Conservation (phyloP, 306 rosid species). For the Medicago lupulina region DNA sequence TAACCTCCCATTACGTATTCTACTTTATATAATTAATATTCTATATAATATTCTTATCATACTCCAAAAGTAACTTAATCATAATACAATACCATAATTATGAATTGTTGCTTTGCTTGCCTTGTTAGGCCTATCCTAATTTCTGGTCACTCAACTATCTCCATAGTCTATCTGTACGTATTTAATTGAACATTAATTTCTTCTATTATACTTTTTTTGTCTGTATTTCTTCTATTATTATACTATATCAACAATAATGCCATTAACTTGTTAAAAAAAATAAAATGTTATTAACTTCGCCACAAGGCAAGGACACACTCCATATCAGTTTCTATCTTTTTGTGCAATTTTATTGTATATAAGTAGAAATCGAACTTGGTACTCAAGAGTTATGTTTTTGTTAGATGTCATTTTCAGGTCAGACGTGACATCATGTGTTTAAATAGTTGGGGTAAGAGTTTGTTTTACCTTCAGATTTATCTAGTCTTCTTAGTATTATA, state of each 20-base stretch:
- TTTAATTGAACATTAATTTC: constrained; percentile 9
- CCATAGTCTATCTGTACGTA: neutral
- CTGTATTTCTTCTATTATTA: neutral
- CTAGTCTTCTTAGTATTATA: too few species aligned
- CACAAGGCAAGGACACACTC: constrained; percentile 30
- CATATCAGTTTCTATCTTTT: neutral
- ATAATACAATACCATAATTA: constrained; percentile 27
- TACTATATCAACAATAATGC: constrained; percentile 5
- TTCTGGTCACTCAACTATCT: constrained; percentile 46
- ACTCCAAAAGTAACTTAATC: constrained; percentile 32
- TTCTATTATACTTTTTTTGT: neutral
- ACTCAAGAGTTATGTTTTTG: too few species aligned
- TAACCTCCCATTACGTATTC: constrained; percentile 44
- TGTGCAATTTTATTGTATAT: neutral
- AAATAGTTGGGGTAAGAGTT: too few species aligned
- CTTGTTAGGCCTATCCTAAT: constrained; percentile 45
- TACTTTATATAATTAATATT: constrained; percentile 14
- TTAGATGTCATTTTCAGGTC: too few species aligned
- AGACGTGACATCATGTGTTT: too few species aligned
- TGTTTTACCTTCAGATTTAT: too few species aligned
- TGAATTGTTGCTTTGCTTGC: constrained; percentile 38
- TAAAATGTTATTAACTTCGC: constrained; percentile 38
- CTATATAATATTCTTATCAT: constrained; percentile 24
- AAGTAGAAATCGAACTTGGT: too few species aligned
- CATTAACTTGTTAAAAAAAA: too few species aligned